These are phyloP conservation scores for Combretum micranthum DNA, from an alignment of 345 rosid species.

Conservation along the genomic window DNA sequence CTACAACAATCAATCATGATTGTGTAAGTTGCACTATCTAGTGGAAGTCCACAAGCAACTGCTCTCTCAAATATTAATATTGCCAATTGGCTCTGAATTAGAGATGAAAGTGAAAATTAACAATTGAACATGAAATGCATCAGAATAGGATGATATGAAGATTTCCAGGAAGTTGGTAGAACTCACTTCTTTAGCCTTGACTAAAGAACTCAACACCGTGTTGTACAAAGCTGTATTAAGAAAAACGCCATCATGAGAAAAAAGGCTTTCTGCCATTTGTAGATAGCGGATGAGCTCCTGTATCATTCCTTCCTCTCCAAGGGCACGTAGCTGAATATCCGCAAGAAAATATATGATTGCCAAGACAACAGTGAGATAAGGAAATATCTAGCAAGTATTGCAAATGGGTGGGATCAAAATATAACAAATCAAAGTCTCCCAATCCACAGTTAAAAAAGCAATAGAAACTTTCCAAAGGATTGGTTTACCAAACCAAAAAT, in stretches of 20 bases:
- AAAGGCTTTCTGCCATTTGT: conserved; percentile 37
- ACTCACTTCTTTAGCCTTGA: conserved; percentile 55
- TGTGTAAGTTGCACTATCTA: conserved; percentile 44
- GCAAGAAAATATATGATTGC: background rate
- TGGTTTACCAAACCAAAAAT: too few species aligned
- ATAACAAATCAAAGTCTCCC: too few species aligned
- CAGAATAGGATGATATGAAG: too few species aligned
- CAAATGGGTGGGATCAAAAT: too few species aligned
- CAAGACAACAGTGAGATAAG: background rate
- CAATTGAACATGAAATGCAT: conserved; percentile 1
- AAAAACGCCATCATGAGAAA: conserved; percentile 21
- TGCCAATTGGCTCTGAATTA: conserved; percentile 48
- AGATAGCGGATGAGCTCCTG: conserved; percentile 48
- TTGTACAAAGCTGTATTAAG: conserved; percentile 47
- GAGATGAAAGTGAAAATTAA: conserved; percentile 8
- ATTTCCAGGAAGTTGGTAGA: background rate
- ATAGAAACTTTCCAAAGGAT: too few species aligned
- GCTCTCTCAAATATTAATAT: conserved; percentile 48
- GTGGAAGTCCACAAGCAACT: conserved; percentile 35
- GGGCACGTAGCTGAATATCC: conserved; percentile 54
- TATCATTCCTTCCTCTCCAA: conserved; percentile 76
- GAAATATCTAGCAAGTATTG: background rate
- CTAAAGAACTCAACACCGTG: conserved; percentile 53
- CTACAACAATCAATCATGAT: conserved; percentile 73
- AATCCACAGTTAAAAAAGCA: too few species aligned